Evolutionary conservation across 495 filamentous ascomycete species (phyloP).

Genomic region (Penicillium cosmopolitanum): DNA sequence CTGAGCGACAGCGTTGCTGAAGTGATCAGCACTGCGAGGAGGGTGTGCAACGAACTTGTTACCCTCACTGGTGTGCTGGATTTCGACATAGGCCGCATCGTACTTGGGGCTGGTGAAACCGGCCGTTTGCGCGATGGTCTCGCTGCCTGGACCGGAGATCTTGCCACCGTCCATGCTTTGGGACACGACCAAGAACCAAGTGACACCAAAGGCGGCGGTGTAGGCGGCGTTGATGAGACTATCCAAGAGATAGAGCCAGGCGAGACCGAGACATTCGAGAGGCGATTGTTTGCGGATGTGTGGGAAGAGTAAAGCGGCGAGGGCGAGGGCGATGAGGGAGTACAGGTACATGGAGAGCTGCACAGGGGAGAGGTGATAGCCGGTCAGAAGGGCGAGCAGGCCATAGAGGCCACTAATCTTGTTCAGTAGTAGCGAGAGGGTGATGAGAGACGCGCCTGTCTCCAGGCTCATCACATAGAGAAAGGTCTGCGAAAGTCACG

Average conservation of each 20-base stretch:
- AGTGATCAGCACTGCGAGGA: conserved; percentile 35
- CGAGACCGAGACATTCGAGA: conserved; percentile 68
- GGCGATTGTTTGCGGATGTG: conserved; percentile 72
- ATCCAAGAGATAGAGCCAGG: conserved; percentile 81
- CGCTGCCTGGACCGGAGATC: conserved; percentile 43
- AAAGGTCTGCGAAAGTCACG: conserved; percentile 62
- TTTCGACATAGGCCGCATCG: conserved; percentile 53
- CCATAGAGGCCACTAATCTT: conserved; percentile 88
- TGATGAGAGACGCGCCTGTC: conserved; percentile 80
- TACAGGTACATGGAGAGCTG: conserved; percentile 85
- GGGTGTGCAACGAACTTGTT: conserved; percentile 32
- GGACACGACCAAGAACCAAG: conserved; percentile 78
- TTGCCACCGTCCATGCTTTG: conserved; percentile 53
- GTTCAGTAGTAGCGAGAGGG: conserved; percentile 79
- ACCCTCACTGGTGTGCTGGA: conserved; percentile 28
- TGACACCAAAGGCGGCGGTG: conserved; percentile 75
- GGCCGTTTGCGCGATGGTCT: conserved; percentile 65
- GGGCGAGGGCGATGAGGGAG: conserved; percentile 67
- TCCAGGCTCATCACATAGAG: conserved; percentile 83
- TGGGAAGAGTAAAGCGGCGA: conserved; percentile 64
- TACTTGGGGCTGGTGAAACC: conserved; percentile 70
- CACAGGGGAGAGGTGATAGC: conserved; percentile 65
- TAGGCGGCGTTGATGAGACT: conserved; percentile 75
- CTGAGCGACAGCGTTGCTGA: conserved; percentile 59
- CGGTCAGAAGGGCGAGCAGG: conserved; percentile 82